Conservation (phyloP, 805 yeast genomes). For the Hanseniaspora lindneri region DNA sequence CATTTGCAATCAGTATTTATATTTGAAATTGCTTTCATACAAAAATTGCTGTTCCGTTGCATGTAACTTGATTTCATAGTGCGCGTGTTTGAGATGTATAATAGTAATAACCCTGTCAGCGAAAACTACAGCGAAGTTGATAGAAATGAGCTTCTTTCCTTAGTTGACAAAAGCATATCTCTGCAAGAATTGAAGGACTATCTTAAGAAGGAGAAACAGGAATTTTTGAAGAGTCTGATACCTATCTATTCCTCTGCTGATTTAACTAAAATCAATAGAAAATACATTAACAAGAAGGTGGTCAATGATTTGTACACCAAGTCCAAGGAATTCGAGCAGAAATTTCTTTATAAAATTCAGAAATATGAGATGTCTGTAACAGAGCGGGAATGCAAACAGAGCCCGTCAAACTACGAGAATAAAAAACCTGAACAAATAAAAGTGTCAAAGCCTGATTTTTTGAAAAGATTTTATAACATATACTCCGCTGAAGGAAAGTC, state of each 20-base stretch:
- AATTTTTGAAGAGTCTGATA: background rate
- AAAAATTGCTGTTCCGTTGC: too few species aligned
- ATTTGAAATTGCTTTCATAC: too few species aligned
- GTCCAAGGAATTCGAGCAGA: background rate
- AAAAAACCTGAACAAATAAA: background rate
- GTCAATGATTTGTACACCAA: background rate
- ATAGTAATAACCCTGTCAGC: background rate
- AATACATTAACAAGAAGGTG: background rate
- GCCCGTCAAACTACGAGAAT: background rate
- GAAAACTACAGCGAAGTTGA: background rate
- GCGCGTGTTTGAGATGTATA: too few species aligned
- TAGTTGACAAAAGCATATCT: background rate
- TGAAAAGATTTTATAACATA: constrained; percentile 5
- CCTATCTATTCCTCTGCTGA: constrained; percentile 3
- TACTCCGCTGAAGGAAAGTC: background rate
- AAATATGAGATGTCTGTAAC: background rate
- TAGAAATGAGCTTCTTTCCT: background rate
- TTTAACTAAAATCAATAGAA: background rate
- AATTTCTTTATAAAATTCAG: background rate
- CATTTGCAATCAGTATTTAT: too few species aligned
- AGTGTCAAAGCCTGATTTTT: background rate
- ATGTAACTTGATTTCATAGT: too few species aligned
- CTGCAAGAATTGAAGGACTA: constrained; percentile 2
- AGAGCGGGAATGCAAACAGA: background rate
- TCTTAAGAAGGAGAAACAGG: constrained; percentile 9